Evolutionary conservation across 116 monocot species (phyloP).

Genomic region (Iris pallida): DNA sequence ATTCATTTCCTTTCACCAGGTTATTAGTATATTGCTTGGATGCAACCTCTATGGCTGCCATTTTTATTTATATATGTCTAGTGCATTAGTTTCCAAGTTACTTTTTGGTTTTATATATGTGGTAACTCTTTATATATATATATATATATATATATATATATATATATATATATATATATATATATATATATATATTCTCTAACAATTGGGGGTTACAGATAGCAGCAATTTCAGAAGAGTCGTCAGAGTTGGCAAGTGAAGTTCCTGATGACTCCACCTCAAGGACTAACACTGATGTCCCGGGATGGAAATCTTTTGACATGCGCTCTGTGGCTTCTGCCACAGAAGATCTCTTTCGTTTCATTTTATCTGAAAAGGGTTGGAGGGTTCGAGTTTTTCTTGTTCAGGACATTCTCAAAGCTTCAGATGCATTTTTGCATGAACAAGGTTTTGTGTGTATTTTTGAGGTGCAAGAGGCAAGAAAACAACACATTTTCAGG

Average conservation of each 20-base stretch:
- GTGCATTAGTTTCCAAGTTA: no score
- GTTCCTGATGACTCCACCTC: slow-evolving; percentile 10
- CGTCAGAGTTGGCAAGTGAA: slow-evolving; percentile 41
- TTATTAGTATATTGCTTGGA: no score
- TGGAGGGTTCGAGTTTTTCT: slow-evolving; percentile 83
- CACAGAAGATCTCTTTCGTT: slow-evolving; percentile 81
- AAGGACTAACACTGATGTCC: slow-evolving; percentile 6
- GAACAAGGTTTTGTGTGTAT: slow-evolving; percentile 45
- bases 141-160: no score
- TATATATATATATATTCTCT: no score
- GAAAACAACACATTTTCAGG: slow-evolving; percentile 36
- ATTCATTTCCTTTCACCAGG: no score
- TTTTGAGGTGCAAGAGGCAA: background rate
- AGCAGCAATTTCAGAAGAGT: slow-evolving; percentile 83
- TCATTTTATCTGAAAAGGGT: slow-evolving; percentile 89
- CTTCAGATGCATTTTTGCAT: slow-evolving; percentile 55
- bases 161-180: no score
- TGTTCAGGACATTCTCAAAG: slow-evolving; percentile 69
- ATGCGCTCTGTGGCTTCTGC: slow-evolving; percentile 88
- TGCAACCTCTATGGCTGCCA: no score
- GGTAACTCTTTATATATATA: no score
- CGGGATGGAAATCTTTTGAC: slow-evolving; percentile 80
- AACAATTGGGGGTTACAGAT: slow-evolving; percentile 8
- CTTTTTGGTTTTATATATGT: no score
- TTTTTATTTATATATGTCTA: no score